Conservation (phyloP, 208 protist genomes). For the Trypanosoma platydactyli region DNA sequence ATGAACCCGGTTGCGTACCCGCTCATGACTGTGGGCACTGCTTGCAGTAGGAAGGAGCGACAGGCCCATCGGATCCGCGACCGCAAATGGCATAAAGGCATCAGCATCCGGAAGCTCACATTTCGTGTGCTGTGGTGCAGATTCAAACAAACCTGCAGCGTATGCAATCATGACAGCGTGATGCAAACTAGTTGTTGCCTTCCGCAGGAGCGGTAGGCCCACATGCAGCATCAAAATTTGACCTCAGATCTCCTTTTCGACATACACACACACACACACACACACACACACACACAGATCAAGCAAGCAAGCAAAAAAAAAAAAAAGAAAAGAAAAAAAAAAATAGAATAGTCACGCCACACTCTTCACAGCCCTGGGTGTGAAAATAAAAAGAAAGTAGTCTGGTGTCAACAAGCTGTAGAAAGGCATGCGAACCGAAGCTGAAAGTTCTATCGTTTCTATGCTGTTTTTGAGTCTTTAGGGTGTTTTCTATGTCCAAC, state of each 20-base stretch:
- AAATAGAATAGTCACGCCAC: too few species aligned
- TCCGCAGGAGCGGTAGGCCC: neutral
- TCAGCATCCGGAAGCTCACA: neutral
- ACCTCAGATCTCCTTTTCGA: neutral
- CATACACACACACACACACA: neutral
- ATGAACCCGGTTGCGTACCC: conserved; percentile 14
- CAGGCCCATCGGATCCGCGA: conserved; percentile 12
- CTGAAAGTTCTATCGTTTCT: too few species aligned
- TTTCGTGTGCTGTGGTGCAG: neutral
- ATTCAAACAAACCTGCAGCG: conserved; percentile 9
- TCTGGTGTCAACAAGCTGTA: too few species aligned
- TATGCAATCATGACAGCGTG: conserved; percentile 24
- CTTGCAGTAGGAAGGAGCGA: neutral
- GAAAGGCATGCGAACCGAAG: too few species aligned
- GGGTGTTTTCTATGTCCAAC: too few species aligned
- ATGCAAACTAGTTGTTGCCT: conserved; percentile 2
- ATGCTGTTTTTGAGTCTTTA: too few species aligned
- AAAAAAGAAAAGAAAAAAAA: conserved; percentile 3
- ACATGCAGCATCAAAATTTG: conserved; percentile 11
- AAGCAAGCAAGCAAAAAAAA: neutral
- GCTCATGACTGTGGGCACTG: neutral
- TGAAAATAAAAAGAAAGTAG: too few species aligned
- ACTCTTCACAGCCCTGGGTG: too few species aligned
- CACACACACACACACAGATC: neutral
- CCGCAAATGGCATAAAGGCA: conserved; percentile 3